phyloP scores from a whole-genome alignment of 371 early-diverging fungal genomes.

The Catenaria anguillulae region DNA sequence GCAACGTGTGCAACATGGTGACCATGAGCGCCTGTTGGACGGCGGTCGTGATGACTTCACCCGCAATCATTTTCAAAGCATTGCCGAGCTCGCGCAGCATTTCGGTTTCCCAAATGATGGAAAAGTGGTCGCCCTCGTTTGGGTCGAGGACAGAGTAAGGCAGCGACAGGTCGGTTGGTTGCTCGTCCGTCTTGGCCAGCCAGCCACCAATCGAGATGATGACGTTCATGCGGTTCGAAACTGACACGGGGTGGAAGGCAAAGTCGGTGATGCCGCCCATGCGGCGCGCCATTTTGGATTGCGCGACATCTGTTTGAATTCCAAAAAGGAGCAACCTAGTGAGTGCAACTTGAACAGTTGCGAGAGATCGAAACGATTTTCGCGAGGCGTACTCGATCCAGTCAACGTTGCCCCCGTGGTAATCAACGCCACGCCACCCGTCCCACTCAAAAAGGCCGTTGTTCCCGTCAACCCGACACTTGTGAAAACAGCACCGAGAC shows the following conservation, averaged over 20 bases:
- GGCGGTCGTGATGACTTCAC: constrained; percentile 69
- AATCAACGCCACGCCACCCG: constrained; percentile 76
- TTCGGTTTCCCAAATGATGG: constrained; percentile 78
- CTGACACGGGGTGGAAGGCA: constrained; percentile 55
- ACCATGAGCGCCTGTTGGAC: constrained; percentile 74
- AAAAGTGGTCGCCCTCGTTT: constrained; percentile 59
- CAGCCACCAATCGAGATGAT: constrained; percentile 75
- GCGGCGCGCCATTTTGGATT: constrained; percentile 67
- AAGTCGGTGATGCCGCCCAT: constrained; percentile 70
- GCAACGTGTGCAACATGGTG: constrained; percentile 62
- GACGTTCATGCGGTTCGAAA: constrained; percentile 50
- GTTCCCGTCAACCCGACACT: constrained; percentile 69
- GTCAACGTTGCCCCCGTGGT: constrained; percentile 66
- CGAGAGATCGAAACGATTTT: too few relatives aligned
- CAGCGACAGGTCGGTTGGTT: constrained; percentile 47
- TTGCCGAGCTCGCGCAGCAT: constrained; percentile 62
- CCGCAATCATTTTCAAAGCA: constrained; percentile 65
- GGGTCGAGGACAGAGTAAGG: constrained; percentile 67
- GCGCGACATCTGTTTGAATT: constrained; percentile 23
- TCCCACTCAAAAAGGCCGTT: constrained; percentile 58
- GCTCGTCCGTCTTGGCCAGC: constrained; percentile 25
- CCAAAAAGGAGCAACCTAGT: too few relatives aligned
- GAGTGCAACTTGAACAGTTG: too few relatives aligned
- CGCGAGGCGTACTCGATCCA: constrained; percentile 48
- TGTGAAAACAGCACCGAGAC: constrained; percentile 70